These are phyloP conservation scores for Endotrypanum monterogeii DNA, from an alignment of 208 protist genomes.

Conservation along the genomic window DNA sequence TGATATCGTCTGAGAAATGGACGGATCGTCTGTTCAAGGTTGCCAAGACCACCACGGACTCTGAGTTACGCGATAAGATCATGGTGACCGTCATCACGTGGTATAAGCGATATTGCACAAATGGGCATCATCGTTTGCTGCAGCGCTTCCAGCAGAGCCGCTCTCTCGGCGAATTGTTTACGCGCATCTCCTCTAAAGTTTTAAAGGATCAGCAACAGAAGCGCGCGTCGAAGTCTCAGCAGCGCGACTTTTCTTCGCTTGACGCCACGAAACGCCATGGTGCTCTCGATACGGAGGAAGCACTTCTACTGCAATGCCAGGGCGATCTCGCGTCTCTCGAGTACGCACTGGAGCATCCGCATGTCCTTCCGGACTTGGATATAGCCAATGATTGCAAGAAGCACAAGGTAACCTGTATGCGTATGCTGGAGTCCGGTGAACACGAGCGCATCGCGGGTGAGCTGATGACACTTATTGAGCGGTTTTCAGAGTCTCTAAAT, in stretches of 20 bases:
- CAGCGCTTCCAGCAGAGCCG: conserved; percentile 81
- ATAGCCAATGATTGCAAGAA: conserved; percentile 82
- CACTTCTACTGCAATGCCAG: conserved; percentile 79
- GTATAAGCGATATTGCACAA: conserved; percentile 79
- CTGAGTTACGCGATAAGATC: conserved; percentile 71
- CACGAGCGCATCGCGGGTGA: conserved; percentile 70
- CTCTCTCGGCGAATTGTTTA: conserved; percentile 61
- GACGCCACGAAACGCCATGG: conserved; percentile 54
- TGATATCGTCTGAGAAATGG: conserved; percentile 89
- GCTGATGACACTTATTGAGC: conserved; percentile 87
- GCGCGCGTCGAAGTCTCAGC: conserved; percentile 12
- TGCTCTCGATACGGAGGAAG: conserved; percentile 65
- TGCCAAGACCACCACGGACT: conserved; percentile 55
- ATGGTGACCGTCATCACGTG: conserved; percentile 74
- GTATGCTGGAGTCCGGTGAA: conserved; percentile 73
- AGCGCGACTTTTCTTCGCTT: conserved; percentile 43
- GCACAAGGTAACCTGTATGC: conserved; percentile 84
- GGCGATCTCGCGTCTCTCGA: conserved; percentile 87
- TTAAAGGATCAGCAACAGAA: conserved; percentile 37
- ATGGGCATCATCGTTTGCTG: conserved; percentile 69
- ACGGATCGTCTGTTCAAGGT: conserved; percentile 87
- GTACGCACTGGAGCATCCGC: conserved; percentile 85
- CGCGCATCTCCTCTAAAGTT: conserved; percentile 41
- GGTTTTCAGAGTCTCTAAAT: conserved; percentile 75
- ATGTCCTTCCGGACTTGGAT: conserved; percentile 80